Evolutionary conservation across 2,329 filamentous ascomycete species (phyloP).

Genomic region (Hortaea sp.): DNA sequence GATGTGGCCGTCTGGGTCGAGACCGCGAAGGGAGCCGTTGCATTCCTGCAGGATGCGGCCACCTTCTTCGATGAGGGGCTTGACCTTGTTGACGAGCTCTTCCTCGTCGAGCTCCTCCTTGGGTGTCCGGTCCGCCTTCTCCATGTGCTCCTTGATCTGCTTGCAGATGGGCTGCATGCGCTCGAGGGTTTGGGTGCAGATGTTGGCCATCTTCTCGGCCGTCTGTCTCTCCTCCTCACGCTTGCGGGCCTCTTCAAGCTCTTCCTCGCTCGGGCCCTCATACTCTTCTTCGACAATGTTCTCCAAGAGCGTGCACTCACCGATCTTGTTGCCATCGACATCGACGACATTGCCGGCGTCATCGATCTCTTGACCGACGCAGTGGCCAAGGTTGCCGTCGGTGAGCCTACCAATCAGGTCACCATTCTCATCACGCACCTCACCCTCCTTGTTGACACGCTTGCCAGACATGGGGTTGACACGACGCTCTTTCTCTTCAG

Average conservation of each 20-base stretch:
- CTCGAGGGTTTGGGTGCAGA: conserved; percentile 70
- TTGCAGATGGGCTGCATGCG: conserved; percentile 77
- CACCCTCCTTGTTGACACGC: conserved; percentile 44
- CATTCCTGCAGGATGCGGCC: conserved; percentile 72
- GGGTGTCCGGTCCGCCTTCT: conserved; percentile 67
- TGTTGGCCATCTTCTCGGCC: conserved; percentile 62
- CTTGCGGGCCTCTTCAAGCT: conserved; percentile 40
- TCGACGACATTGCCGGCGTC: conserved; percentile 44
- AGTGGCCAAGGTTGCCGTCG: conserved; percentile 42
- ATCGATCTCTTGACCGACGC: conserved; percentile 42
- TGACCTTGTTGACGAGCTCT: conserved; percentile 73
- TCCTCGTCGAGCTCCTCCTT: conserved; percentile 88
- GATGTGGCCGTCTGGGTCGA: conserved; percentile 83
- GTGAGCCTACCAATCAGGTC: conserved; percentile 41
- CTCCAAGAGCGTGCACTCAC: conserved; percentile 52
- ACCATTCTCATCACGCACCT: conserved; percentile 42
- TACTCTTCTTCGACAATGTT: conserved; percentile 48
- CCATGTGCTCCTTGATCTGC: conserved; percentile 76
- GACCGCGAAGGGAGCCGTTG: conserved; percentile 75
- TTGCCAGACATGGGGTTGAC: conserved; percentile 45
- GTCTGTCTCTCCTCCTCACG: conserved; percentile 63
- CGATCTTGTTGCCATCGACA: conserved; percentile 52
- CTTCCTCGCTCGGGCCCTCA: conserved; percentile 45
- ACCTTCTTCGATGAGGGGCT: conserved; percentile 80
- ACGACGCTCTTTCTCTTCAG: conserved; percentile 43